Base-by-base conservation (phyloP, 257 asterid genomes). In the Gentiana macrophylla region DNA sequence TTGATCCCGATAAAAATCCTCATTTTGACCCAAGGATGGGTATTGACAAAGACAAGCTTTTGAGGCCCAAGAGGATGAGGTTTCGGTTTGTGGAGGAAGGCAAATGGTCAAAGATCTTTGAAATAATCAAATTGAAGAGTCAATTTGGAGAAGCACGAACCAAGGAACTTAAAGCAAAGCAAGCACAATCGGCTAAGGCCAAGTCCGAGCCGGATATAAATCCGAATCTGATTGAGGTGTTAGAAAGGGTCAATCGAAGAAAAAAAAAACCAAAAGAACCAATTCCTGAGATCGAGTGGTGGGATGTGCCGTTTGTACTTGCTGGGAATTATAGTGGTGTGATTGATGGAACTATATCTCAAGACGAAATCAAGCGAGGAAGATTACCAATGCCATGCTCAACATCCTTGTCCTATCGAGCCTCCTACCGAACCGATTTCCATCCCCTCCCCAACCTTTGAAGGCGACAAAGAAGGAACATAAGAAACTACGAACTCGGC, bases 71-170 rank as follows among this genome's bases (percentile, higher is more conserved):
- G 86, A 85, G 83, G 77, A 74, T 75, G 82, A 65, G 60, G 56
- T 80, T 92, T 75, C 94, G 73, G 80, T 92, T 92, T 81, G 99
- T 92, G 3, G 99, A 92, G 77, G 99, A 88, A 77, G 99, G 97
- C 67, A 92, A 88, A 79, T 92, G 99, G 97, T 73, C 97, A 56
- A 86, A 72, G 98, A 92, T 2, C 97, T 9, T n/a, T n/a, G 98
- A 92, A 71, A 73, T 72, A 24, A 79, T 82, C 54, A 92, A 81
- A 69, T 50, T 85, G 72, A 92, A 81, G 97, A 67, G 93, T 61
- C 94, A 81, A 72, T 88, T 88, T 74, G 99, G 99, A 60, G 99
- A 92, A 78, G 92, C 92, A 68, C 86, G 86, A 70, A 83, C 91
- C 12, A 92, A 88, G 68, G 99, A 92, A 79, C 79, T 88, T 35